Conservation (phyloP, 768 basidiomycete species). For the Xerocomus potaroensis region DNA sequence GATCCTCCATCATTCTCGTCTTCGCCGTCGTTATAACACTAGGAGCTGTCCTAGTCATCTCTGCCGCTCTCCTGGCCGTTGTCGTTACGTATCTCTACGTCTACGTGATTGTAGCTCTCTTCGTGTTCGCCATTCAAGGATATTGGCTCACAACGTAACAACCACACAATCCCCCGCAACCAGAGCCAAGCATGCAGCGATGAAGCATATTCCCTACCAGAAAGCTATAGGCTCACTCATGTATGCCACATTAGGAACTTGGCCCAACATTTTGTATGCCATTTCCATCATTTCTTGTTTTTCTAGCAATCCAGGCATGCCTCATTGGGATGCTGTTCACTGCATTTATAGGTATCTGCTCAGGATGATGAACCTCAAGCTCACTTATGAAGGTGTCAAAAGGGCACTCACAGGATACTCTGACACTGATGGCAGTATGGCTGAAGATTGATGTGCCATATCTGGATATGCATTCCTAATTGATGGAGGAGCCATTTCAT, state of each 20-base stretch:
- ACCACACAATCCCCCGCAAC: no score
- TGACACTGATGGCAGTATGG: background rate
- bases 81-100: no score
- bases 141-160: no score
- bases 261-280: background rate
- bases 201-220: background rate
- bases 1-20: no score
- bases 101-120: no score
- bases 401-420: background rate
- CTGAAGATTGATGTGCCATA: background rate
- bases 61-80: no score
- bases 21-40: no score
- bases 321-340: background rate
- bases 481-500: background rate
- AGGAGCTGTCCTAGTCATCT: no score
- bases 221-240: background rate
- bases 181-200: background rate
- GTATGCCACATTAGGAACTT: background rate
- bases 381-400: background rate
- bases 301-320: background rate
- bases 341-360: background rate
- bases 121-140: no score
- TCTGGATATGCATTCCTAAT: background rate
- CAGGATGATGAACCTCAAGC: background rate
- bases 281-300: background rate